Evolutionary conservation across 2,329 filamentous ascomycete species (phyloP).

Genomic region (Xylaria sp.): DNA sequence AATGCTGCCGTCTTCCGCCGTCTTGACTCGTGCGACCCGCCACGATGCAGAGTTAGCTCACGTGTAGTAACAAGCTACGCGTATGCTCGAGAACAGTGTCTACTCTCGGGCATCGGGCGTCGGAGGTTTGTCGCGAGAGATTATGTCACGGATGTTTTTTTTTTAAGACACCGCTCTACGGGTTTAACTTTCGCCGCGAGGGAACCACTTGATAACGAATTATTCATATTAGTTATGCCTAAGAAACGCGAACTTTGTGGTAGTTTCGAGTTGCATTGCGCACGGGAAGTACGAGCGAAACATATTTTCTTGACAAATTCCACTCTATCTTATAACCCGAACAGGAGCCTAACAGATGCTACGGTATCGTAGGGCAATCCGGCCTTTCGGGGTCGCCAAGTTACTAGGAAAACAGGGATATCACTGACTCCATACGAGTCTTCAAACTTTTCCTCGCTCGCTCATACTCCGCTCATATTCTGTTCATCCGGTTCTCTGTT

Average conservation of each 20-base stretch:
- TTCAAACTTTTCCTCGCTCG: constrained; percentile 4
- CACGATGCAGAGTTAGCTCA: constrained; percentile 16
- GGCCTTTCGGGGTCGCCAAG: background rate
- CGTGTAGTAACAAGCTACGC: constrained; percentile 14
- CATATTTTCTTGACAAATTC: background rate
- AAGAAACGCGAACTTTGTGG: background rate
- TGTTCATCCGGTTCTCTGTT: background rate
- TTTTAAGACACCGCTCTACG: background rate
- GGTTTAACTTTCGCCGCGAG: constrained; percentile 7
- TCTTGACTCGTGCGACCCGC: constrained; percentile 25
- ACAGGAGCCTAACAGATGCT: constrained; percentile 8
- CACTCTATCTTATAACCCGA: constrained; percentile 3
- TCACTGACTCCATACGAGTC: constrained; percentile 14
- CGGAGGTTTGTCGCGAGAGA: background rate
- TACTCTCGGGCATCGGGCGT: background rate
- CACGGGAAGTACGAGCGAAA: background rate
- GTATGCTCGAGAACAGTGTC: background rate
- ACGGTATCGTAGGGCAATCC: constrained; percentile 1
- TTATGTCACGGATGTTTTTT: background rate
- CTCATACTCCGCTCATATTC: constrained; percentile 5
- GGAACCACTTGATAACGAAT: constrained; percentile 3
- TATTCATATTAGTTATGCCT: background rate
- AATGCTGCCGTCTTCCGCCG: constrained; percentile 8
- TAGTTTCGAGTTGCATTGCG: background rate
- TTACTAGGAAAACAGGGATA: constrained; percentile 5